Evolutionary conservation across 805 yeast genomes (phyloP).

Genomic region (Phaffomyces opuntiae): DNA sequence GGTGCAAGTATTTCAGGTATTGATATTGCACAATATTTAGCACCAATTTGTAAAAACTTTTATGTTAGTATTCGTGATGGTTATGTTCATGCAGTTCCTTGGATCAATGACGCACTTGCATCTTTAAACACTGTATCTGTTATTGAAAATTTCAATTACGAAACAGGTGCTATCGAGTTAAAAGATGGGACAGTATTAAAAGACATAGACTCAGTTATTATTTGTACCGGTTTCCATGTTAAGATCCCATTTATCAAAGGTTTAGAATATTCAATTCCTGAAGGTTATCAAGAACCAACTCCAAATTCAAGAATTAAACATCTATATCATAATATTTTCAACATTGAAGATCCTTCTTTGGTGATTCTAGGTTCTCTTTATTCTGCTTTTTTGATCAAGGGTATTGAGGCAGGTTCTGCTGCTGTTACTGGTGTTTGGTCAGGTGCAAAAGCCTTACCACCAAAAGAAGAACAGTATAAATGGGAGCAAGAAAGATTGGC

Average conservation of each 20-base stretch:
- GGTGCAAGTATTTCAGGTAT: conserved; percentile 40
- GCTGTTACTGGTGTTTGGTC: conserved; percentile 54
- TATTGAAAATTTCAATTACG: conserved; percentile 22
- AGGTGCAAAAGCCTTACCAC: conserved; percentile 33
- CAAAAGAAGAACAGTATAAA: conserved; percentile 29
- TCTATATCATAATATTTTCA: conserved; percentile 39
- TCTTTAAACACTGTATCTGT: conserved; percentile 23
- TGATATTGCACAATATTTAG: conserved; percentile 37
- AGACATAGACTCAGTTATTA: conserved; percentile 31
- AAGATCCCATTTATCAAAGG: conserved; percentile 30
- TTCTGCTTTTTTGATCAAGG: conserved; percentile 39
- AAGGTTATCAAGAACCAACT: conserved; percentile 14
- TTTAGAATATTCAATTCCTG: conserved; percentile 19
- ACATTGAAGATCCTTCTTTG: conserved; percentile 39
- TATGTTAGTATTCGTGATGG: conserved; percentile 51
- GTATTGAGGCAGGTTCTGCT: conserved; percentile 45
- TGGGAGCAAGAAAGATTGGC: conserved; percentile 27
- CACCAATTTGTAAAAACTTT: conserved; percentile 26
- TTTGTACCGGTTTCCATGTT: conserved; percentile 40
- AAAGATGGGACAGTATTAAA: conserved; percentile 27
- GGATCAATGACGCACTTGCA: conserved; percentile 25
- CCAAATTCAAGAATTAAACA: conserved; percentile 31
- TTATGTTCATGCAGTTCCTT: conserved; percentile 40
- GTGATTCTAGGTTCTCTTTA: conserved; percentile 34
- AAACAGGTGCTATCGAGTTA: conserved; percentile 17